A percentile compares a stretch with the other conserved stretches of the same genome.
Conservation (phyloP, 129 eudicot genomes). For the Saussurea involucrata region DNA sequence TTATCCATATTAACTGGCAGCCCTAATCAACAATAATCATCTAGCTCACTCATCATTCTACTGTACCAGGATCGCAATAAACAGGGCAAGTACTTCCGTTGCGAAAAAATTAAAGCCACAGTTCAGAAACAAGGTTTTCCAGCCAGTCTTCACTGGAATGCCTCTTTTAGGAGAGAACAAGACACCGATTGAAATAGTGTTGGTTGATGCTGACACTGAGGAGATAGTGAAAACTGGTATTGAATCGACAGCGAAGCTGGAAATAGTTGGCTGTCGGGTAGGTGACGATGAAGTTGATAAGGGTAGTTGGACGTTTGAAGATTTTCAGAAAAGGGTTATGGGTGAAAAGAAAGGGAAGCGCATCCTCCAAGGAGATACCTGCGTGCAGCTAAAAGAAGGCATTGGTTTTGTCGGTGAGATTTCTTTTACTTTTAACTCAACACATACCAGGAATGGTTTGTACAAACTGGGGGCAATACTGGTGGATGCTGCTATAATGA, state of each 20-base stretch:
- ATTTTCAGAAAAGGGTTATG: constrained; percentile 33
- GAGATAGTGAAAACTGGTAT: constrained; percentile 43
- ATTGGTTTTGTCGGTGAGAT: constrained; percentile 32
- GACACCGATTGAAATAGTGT: constrained; percentile 26
- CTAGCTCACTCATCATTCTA: constrained; percentile 2
- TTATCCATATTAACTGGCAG: not conserved
- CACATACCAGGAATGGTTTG: constrained; percentile 26
- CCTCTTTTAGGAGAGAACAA: constrained; percentile 40
- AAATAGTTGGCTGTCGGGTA: constrained; percentile 36
- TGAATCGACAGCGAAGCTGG: constrained; percentile 42
- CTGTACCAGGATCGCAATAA: constrained; percentile 27
- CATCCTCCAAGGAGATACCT: constrained; percentile 35
- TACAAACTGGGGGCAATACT: constrained; percentile 52
- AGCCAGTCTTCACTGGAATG: constrained; percentile 44
- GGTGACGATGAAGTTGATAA: constrained; percentile 51
- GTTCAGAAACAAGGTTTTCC: constrained; percentile 29
- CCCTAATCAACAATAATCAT: not conserved
- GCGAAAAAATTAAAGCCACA: constrained; percentile 32
- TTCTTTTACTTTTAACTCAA: constrained; percentile 28
- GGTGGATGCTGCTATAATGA: constrained; percentile 17
- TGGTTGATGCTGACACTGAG: constrained; percentile 39
- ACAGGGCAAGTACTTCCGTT: constrained; percentile 10
- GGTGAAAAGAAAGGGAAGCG: constrained; percentile 40
- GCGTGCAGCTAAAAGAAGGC: constrained; percentile 46
- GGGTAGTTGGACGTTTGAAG: constrained; percentile 44